Evolutionary conservation across 345 rosid species (phyloP), one percentile per base, ranked within the genome.

Genomic region (Garcia nutans): DNA sequence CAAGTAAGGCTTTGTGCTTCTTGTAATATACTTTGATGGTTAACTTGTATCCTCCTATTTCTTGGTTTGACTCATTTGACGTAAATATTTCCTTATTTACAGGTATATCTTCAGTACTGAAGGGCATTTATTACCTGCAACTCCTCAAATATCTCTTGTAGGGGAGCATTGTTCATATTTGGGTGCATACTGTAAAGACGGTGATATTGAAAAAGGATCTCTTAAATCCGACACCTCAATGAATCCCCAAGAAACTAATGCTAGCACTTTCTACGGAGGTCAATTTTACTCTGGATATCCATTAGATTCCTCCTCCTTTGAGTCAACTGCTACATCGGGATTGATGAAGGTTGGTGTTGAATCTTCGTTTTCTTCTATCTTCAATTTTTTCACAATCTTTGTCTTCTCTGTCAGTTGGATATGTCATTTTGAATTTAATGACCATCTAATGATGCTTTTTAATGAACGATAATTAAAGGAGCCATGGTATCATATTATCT

Each of bases 91-190:
- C 41, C 74, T 49, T 31, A 58, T 76, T 78, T 70, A 28, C 83
- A 92, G 99, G 87, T 96, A 90, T 73, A 79, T 91, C 78, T 93
- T 96, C 78, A 93, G 89, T 74, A 96, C 99, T 2, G 99, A 96
- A 85, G 98, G 99, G 57, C 99, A 96, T 85, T 82, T 96, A 26
- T 71, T 96, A 84, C 97, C 99, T 31, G 83, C 88, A 76, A 90
- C 91, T 26, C 98, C 99, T 11, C 97, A 91, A 79, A 93, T 96
- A 81, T 93, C 98, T 81, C 87, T 96, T 64, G 88, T 77, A 62
- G 76, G 77, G 75, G 99, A 96, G 76, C 98, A 88, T 77, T 96
- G 99, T 82, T 87, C 96, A 3, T 96, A 96, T 83, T 80, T 90
- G 55, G 96, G 96, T 55, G 94, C 96, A 45, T 88, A 87, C 82